phyloP scores from a whole-genome alignment of 805 yeast genomes.

The Kuraishia hungarica region DNA sequence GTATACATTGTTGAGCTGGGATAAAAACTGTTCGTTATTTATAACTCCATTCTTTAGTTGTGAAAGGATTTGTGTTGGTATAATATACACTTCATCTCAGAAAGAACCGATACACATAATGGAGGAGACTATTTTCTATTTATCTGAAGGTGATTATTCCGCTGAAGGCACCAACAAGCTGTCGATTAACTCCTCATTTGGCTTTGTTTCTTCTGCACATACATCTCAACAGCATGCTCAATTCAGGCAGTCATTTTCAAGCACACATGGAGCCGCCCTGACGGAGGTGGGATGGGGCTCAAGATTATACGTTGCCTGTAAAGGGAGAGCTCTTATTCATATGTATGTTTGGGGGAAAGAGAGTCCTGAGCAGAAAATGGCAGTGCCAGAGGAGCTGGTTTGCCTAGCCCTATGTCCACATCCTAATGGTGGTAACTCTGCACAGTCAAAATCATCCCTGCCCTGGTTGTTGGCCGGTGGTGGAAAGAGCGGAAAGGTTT shows the following conservation, averaged over 20 bases:
- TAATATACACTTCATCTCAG: background rate
- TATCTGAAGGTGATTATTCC: slow-evolving; percentile 33
- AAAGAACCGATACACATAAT: slow-evolving; percentile 14
- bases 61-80: background rate
- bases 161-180: slow-evolving; percentile 16
- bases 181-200: background rate
- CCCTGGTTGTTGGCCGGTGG: slow-evolving; percentile 65
- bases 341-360: slow-evolving; percentile 66
- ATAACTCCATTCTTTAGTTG: no score
- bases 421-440: slow-evolving; percentile 9
- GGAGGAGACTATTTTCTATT: slow-evolving; percentile 45
- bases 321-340: slow-evolving; percentile 66
- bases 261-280: slow-evolving; percentile 34
- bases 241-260: slow-evolving; percentile 44
- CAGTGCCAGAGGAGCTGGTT: slow-evolving; percentile 71
- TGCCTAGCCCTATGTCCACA: slow-evolving; percentile 40
- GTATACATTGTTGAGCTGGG: no score
- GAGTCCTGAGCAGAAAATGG: slow-evolving; percentile 68
- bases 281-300: slow-evolving; percentile 40
- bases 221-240: slow-evolving; percentile 38
- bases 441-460: slow-evolving; percentile 6
- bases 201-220: slow-evolving; percentile 30
- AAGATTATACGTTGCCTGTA: slow-evolving; percentile 54
- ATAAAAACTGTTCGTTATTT: no score
- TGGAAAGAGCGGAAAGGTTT: slow-evolving; percentile 64